A percentile compares a stretch with the other conserved stretches of the same genome.
Evolutionary conservation across 1,284 basidiomycete species (phyloP).

Genomic region (Fomitopsis palustris): DNA sequence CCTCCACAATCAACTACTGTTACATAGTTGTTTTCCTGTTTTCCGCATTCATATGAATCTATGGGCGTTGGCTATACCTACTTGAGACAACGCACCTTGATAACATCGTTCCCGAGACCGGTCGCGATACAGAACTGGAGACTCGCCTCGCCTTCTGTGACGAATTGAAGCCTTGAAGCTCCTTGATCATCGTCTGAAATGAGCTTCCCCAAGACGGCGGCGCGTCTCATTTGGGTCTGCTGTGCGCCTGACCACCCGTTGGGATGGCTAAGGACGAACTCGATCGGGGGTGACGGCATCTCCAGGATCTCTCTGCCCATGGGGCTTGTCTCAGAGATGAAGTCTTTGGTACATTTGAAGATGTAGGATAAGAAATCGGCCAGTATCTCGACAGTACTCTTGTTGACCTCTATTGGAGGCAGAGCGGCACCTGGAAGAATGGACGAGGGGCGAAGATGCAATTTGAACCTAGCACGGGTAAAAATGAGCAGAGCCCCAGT

Average conservation of each 20-base stretch:
- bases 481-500: slow-evolving; percentile 16
- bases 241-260: slow-evolving; percentile 44
- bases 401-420: slow-evolving; percentile 42
- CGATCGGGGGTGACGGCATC: slow-evolving; percentile 24
- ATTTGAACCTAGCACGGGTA: slow-evolving; percentile 43
- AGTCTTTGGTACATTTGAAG: slow-evolving; percentile 37
- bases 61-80: not conserved
- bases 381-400: slow-evolving; percentile 43
- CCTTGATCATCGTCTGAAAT: not conserved
- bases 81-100: not conserved
- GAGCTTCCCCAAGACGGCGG: slow-evolving; percentile 29
- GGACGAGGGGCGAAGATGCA: slow-evolving; percentile 41
- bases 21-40: not conserved
- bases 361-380: slow-evolving; percentile 53
- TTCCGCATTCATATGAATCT: not conserved
- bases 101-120: not conserved
- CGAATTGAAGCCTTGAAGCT: not conserved
- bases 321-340: slow-evolving; percentile 45
- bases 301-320: slow-evolving; percentile 36
- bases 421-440: slow-evolving; percentile 22
- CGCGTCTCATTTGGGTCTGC: slow-evolving; percentile 36
- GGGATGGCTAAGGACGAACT: slow-evolving; percentile 38
- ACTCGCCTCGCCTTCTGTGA: slow-evolving; percentile 3
- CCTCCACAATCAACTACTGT: slow-evolving; percentile 3
- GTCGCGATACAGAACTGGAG: slow-evolving; percentile 4